Conservation (phyloP, 352 stramenopile species). For the Globisporangium perplexum region DNA sequence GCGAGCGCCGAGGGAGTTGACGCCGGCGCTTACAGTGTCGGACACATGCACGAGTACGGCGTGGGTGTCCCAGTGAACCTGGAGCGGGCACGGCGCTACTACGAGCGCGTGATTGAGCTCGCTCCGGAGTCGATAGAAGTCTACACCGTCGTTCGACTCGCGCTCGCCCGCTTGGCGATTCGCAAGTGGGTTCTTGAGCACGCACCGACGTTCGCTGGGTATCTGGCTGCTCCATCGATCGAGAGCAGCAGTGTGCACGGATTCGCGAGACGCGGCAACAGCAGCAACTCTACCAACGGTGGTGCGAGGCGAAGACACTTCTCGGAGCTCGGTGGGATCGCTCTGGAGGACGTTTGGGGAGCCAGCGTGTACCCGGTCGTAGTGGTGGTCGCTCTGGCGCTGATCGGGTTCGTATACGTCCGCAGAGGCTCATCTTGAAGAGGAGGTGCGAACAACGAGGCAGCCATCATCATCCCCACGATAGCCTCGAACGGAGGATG, state of each 20-base stretch:
- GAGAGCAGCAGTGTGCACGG: not conserved
- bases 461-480: not conserved
- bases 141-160: slow-evolving; percentile 30
- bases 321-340: slow-evolving; percentile 6
- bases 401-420: slow-evolving; percentile 3
- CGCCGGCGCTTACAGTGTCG: slow-evolving; percentile 66
- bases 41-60: slow-evolving; percentile 68
- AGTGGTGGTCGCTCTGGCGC: not conserved
- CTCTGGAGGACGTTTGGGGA: slow-evolving; percentile 3
- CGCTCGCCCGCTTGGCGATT: slow-evolving; percentile 25
- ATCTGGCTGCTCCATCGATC: slow-evolving; percentile 3
- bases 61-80: slow-evolving; percentile 42
- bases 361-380: slow-evolving; percentile 1
- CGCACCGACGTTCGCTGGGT: slow-evolving; percentile 15
- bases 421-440: not conserved
- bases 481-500: not conserved
- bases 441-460: not conserved
- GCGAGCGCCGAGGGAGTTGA: slow-evolving; percentile 55
- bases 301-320: not conserved
- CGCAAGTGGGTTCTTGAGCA: slow-evolving; percentile 24
- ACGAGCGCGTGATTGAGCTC: slow-evolving; percentile 46
- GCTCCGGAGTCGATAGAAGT: slow-evolving; percentile 22
- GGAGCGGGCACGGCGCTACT: slow-evolving; percentile 56
- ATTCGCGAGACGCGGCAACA: not conserved
- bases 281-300: not conserved